Percentiles rank a stretch among this genome's conserved stretches.
Conservation (phyloP, 2,329 filamentous ascomycete genomes). For the Ceratocystis diversiconidia region DNA sequence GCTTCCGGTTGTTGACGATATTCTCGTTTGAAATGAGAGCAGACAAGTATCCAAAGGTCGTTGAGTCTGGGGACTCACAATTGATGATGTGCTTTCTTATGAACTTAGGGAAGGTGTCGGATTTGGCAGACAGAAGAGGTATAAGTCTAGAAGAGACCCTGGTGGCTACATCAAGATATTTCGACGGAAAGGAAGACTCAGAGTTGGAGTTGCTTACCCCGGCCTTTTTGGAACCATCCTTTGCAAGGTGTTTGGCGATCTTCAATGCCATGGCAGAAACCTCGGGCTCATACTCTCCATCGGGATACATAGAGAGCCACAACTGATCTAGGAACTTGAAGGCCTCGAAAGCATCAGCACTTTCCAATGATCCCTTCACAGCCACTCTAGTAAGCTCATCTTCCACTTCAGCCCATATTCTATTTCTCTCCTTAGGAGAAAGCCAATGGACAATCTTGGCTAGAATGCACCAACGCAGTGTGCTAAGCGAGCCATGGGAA, state of each 20-base stretch:
- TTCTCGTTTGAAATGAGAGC: constrained; percentile 18
- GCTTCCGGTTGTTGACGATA: constrained; percentile 17
- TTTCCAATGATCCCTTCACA: constrained; percentile 24
- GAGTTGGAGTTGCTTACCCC: not conserved
- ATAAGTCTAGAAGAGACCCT: constrained; percentile 15
- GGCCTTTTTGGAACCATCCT: constrained; percentile 22
- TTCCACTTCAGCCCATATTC: constrained; percentile 26
- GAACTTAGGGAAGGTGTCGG: constrained; percentile 17
- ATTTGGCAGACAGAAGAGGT: constrained; percentile 16
- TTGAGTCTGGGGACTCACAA: constrained; percentile 1
- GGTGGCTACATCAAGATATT: constrained; percentile 16
- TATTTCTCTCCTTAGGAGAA: constrained; percentile 22
- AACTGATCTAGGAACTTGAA: constrained; percentile 29
- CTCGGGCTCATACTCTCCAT: constrained; percentile 24
- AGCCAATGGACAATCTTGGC: constrained; percentile 28
- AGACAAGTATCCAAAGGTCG: constrained; percentile 13
- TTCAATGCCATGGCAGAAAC: constrained; percentile 24
- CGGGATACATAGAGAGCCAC: constrained; percentile 29
- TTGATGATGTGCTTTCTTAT: constrained; percentile 12
- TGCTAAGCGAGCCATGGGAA: constrained; percentile 23
- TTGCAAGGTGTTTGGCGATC: constrained; percentile 26
- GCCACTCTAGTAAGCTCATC: constrained; percentile 26
- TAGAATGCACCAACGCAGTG: constrained; percentile 31
- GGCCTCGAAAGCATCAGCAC: constrained; percentile 29
- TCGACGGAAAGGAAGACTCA: not conserved